phyloP scores from a whole-genome alignment of 176 grass and related monocot genomes.

The Aegilops bicornis region DNA sequence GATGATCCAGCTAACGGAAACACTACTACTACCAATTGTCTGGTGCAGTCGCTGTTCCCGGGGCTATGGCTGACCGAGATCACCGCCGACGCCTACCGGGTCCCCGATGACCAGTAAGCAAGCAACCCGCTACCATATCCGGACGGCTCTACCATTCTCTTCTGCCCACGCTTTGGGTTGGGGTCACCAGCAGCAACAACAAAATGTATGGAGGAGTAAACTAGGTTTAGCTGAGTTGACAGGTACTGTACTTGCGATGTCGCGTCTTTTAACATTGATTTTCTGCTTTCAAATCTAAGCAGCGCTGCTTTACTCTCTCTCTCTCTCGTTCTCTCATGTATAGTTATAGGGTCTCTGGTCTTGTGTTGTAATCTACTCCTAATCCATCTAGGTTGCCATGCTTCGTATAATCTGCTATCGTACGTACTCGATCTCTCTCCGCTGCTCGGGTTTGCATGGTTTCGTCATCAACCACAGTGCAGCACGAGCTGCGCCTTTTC shows the following conservation, averaged over 20 bases:
- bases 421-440: not conserved
- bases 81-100: conserved; percentile 65
- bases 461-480: not conserved
- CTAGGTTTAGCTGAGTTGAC: conserved; percentile 24
- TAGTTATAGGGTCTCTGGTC: not conserved
- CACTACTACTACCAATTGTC: conserved; percentile 24
- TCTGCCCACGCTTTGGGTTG: not conserved
- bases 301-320: not conserved
- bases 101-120: conserved; percentile 39
- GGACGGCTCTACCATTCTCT: not conserved
- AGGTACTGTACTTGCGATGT: conserved; percentile 24
- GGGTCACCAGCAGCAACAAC: not conserved
- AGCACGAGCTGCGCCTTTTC: not conserved
- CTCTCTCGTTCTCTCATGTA: not conserved
- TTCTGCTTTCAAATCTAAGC: not conserved
- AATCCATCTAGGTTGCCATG: not conserved
- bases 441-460: not conserved
- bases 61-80: conserved; percentile 70
- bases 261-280: not conserved
- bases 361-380: conserved; percentile 28
- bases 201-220: not conserved
- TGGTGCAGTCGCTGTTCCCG: conserved; percentile 61
- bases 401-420: not conserved
- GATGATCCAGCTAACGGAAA: conserved; percentile 40
- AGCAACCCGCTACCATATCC: not conserved